Conservation (phyloP, 352 stramenopile genomes). For the Pythium chondricola region DNA sequence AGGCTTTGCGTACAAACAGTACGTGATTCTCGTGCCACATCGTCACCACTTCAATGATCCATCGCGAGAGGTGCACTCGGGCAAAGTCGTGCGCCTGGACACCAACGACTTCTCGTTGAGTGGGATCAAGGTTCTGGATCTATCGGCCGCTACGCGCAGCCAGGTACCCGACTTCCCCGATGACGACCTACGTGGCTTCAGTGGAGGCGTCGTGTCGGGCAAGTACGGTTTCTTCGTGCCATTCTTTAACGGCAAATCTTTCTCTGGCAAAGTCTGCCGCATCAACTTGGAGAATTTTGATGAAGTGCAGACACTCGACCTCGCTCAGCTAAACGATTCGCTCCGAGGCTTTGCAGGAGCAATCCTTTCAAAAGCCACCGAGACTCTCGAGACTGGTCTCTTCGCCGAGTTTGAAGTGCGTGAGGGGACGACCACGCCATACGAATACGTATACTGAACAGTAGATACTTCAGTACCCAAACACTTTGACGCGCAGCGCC, state of each 20-base stretch:
- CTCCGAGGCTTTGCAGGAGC: slow-evolving; percentile 47
- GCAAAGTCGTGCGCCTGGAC: slow-evolving; percentile 69
- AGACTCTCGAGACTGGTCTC: slow-evolving; percentile 42
- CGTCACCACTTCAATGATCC: slow-evolving; percentile 26
- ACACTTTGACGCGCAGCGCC: slow-evolving; percentile 19
- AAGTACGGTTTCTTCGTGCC: slow-evolving; percentile 81
- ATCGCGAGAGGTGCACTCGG: slow-evolving; percentile 28
- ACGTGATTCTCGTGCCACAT: slow-evolving; percentile 59
- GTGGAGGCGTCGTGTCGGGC: slow-evolving; percentile 53
- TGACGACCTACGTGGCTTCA: slow-evolving; percentile 57
- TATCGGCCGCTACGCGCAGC: slow-evolving; percentile 41
- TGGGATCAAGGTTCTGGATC: slow-evolving; percentile 49
- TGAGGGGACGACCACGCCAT: slow-evolving; percentile 53
- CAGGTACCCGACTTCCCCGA: slow-evolving; percentile 67
- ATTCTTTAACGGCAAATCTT: slow-evolving; percentile 57
- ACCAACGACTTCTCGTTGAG: slow-evolving; percentile 48
- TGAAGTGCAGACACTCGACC: slow-evolving; percentile 69
- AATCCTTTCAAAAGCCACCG: slow-evolving; percentile 42
- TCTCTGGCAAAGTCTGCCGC: slow-evolving; percentile 69
- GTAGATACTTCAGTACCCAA: slow-evolving; percentile 12
- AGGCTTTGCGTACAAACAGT: slow-evolving; percentile 72
- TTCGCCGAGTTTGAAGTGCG: slow-evolving; percentile 63
- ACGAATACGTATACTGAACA: slow-evolving; percentile 54
- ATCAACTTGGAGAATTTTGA: slow-evolving; percentile 78
- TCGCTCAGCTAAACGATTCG: slow-evolving; percentile 35